Evolutionary conservation across 441 rosid genomes (phyloP), one percentile per base, ranked within the genome.

Genomic region (Isatis lusitanica): DNA sequence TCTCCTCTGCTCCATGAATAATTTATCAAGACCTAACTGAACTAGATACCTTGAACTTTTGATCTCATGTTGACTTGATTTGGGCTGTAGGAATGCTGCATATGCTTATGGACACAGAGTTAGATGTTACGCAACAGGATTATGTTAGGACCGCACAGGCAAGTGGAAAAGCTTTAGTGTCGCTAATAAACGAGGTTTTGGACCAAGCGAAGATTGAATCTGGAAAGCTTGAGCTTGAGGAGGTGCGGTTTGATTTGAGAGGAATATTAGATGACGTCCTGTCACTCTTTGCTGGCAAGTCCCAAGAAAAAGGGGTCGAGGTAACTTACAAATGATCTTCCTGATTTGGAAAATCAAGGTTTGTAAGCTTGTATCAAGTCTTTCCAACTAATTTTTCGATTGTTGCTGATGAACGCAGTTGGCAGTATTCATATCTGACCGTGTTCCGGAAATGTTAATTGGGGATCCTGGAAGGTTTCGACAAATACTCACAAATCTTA

Each of bases 121-220:
- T 94, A 60, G 98, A 94, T 78, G 93, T 78, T 11, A 90, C 92
- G 62, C 98, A 94, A 83, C 94, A 86, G 70, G 97, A 94, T 74
- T 86, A 83, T 74, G 96, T 90, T 38, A 86, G 90, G 83, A 94
- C 90, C 61, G 98, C 98, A 15, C 93, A 90, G 70, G 96, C 81
- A 51, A 94, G 98, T 69, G 98, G 98, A 66, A 91, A 85, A 86
- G 96, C 96, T 66, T 82, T 94, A 42, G 93, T 94, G 28, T 87
- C 98, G 28, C 83, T 94, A 42, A 91, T 94, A 69, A 94, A 94
- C 74, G 96, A 90, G 83, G 96, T 94, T 38, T 80, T 94, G 82
- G 98, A 94, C 79, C 98, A 91, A 79, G 98, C 98, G 18, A 94
- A 94, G 80, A 92, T 91, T 7, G 98, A 94, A 83, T 86, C 97